These are phyloP conservation scores for Neonectria punicea DNA, from an alignment of 2,329 filamentous ascomycete genomes.

Conservation along the genomic window DNA sequence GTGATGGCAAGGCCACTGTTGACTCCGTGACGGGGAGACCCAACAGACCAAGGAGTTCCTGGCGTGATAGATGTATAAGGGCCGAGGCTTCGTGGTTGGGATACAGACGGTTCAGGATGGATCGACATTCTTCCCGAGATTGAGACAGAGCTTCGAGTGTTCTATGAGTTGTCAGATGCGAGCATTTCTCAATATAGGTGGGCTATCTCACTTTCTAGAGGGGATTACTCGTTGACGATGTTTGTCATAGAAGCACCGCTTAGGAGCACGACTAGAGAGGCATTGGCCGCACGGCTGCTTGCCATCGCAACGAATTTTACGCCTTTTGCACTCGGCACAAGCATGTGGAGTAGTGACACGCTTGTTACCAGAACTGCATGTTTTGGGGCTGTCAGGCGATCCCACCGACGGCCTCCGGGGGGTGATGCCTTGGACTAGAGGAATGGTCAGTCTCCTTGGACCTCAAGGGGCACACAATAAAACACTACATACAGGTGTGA, in stretches of 20 bases:
- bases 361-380: conserved; percentile 54
- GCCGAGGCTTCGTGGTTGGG: conserved; percentile 65
- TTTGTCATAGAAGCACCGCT: conserved; percentile 84
- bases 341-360: conserved; percentile 70
- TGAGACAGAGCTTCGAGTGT: conserved; percentile 73
- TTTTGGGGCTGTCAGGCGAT: conserved; percentile 49
- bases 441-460: conserved; percentile 21
- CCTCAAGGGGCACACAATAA: conserved; percentile 3
- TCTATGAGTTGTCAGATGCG: conserved; percentile 44
- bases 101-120: conserved; percentile 70
- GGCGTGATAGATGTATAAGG: conserved; percentile 64
- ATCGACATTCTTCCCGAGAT: conserved; percentile 72
- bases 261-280: conserved; percentile 81
- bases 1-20: conserved; percentile 60
- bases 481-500: conserved; percentile 38
- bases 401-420: conserved; percentile 60
- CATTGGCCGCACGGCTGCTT: conserved; percentile 85
- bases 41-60: conserved; percentile 68
- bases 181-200: conserved; percentile 23
- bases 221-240: conserved; percentile 80
- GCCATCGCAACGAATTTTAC: conserved; percentile 87
- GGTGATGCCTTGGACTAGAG: conserved; percentile 63
- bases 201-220: conserved; percentile 73
- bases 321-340: conserved; percentile 80
- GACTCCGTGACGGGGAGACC: conserved; percentile 57